Evolutionary conservation across 495 filamentous ascomycete genomes (phyloP).

Genomic region (Aspergillus bertholletiae): DNA sequence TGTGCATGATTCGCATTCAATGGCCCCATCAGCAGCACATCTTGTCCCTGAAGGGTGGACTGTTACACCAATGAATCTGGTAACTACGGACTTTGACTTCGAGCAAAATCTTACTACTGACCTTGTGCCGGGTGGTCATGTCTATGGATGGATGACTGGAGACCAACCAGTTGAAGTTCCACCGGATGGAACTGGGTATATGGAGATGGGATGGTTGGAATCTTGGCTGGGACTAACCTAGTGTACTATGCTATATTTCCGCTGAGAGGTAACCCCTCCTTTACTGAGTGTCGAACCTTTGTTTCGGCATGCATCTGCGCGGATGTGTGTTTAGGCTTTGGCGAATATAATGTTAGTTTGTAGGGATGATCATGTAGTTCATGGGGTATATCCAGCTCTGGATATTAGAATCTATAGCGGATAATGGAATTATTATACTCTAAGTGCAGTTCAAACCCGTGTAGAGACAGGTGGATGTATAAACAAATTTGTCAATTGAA

Average conservation of each 20-base stretch:
- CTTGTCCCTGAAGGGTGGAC: not conserved
- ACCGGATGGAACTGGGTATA: not conserved
- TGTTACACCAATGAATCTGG: not conserved
- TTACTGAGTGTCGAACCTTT: too few relatives aligned
- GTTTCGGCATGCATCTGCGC: not conserved
- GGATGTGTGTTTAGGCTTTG: too few relatives aligned
- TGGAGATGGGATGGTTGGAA: constrained; percentile 21
- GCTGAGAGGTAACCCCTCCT: too few relatives aligned
- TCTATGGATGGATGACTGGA: not conserved
- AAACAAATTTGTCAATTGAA: too few relatives aligned
- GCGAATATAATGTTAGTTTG: too few relatives aligned
- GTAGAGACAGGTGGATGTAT: too few relatives aligned
- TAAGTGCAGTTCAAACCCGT: too few relatives aligned
- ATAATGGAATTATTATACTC: too few relatives aligned
- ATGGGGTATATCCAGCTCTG: too few relatives aligned
- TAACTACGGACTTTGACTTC: constrained; percentile 6
- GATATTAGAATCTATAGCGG: too few relatives aligned
- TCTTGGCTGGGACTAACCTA: constrained; percentile 4
- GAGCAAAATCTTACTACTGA: not conserved
- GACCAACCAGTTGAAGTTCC: constrained; percentile 11
- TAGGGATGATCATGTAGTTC: too few relatives aligned
- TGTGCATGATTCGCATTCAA: not conserved
- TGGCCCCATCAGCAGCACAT: not conserved
- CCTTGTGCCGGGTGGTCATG: not conserved
- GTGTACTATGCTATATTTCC: not conserved